Conservation (phyloP, 83 land plant genomes). For the Picea abies region DNA sequence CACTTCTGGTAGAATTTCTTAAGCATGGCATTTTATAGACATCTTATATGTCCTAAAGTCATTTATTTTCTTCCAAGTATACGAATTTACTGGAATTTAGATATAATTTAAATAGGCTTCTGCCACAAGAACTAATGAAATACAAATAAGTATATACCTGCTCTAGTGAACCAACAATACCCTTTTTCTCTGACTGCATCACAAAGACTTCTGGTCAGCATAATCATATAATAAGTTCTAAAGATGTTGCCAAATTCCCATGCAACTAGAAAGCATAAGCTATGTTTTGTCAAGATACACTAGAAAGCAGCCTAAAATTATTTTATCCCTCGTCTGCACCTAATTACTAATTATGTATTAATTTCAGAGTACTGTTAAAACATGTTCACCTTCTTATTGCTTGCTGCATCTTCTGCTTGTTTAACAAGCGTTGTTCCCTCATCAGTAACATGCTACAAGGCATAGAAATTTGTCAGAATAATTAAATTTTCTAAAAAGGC, state of each 20-base stretch:
- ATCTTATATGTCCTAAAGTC: too few relatives aligned
- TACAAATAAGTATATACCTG: slow-evolving; percentile 34
- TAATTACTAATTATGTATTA: neutral
- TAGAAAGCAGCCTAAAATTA: neutral
- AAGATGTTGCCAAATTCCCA: neutral
- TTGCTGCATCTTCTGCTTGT: slow-evolving; percentile 95
- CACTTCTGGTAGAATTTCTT: too few relatives aligned
- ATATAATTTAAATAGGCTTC: neutral
- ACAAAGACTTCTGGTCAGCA: neutral
- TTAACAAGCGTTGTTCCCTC: slow-evolving; percentile 84
- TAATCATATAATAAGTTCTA: neutral
- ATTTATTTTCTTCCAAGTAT: neutral
- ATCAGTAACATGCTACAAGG: slow-evolving; percentile 80
- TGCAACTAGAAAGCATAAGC: neutral
- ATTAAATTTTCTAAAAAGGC: too few relatives aligned
- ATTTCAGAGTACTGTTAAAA: neutral
- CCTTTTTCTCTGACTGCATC: slow-evolving; percentile 66
- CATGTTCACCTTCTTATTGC: slow-evolving; percentile 61
- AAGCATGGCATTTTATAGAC: too few relatives aligned
- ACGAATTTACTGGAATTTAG: neutral
- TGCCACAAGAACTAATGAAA: neutral
- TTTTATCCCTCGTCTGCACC: neutral
- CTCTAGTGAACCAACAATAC: slow-evolving; percentile 57
- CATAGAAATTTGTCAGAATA: slow-evolving; percentile 9
- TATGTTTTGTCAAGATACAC: too few relatives aligned